A percentile compares a stretch with the other conserved stretches of the same genome.
phyloP scores from a whole-genome alignment of 2,329 filamentous ascomycete species.

The Byssoonygena ceratinophila region DNA sequence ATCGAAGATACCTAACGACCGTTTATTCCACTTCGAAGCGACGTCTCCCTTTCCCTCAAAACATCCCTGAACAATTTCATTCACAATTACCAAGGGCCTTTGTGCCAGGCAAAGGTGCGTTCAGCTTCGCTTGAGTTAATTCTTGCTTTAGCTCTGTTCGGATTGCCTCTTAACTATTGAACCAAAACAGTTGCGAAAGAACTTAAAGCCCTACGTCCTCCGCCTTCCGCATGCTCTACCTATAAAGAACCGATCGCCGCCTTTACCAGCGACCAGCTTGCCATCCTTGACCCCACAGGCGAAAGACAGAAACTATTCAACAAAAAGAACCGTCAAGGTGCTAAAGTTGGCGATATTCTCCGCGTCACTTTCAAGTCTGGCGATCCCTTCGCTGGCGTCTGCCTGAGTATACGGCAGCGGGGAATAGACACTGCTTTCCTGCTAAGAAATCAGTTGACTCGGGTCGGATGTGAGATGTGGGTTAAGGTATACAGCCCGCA shows the following conservation, averaged over 20 bases:
- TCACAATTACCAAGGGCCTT: constrained; percentile 34
- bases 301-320: constrained; percentile 73
- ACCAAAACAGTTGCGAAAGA: constrained; percentile 34
- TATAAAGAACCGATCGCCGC: constrained; percentile 54
- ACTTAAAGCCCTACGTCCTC: constrained; percentile 44
- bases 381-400: constrained; percentile 83
- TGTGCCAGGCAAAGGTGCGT: constrained; percentile 31
- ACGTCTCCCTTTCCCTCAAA: constrained; percentile 32
- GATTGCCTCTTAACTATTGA: too few relatives aligned
- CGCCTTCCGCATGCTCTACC: constrained; percentile 43
- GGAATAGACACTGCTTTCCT: constrained; percentile 82
- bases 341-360: constrained; percentile 77
- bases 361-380: constrained; percentile 75
- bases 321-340: constrained; percentile 61
- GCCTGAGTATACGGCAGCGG: constrained; percentile 74
- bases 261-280: constrained; percentile 59
- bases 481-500: constrained; percentile 89
- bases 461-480: constrained; percentile 91
- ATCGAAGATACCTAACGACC: constrained; percentile 42
- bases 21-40: constrained; percentile 37
- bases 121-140: too few relatives aligned
- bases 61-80: constrained; percentile 34
- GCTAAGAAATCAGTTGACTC: constrained; percentile 73
- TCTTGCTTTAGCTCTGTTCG: too few relatives aligned
- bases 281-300: constrained; percentile 70